Conservation (phyloP, 305 asterid genomes). For the Fraxinus greggii region DNA sequence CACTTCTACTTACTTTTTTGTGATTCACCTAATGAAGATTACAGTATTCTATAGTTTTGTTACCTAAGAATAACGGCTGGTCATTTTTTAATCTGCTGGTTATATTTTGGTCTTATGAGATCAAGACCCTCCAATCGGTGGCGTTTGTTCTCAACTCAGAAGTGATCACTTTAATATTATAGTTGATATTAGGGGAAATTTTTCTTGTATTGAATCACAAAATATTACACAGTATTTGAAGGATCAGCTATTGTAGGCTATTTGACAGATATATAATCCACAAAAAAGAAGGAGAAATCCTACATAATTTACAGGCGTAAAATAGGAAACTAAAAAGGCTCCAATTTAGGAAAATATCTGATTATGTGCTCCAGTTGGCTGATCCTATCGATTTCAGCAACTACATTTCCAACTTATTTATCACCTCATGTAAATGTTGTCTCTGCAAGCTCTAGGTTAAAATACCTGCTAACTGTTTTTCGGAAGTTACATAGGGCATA, state of each 20-base stretch:
- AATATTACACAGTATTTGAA: background rate
- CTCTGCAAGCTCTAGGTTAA: constrained; percentile 1
- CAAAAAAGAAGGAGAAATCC: background rate
- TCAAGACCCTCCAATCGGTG: background rate
- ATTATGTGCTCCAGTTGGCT: background rate
- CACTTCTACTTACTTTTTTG: constrained; percentile 1
- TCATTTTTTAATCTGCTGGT: constrained; percentile 3
- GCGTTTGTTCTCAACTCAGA: background rate
- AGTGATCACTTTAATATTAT: background rate
- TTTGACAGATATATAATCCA: background rate
- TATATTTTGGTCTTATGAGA: background rate
- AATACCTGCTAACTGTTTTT: background rate
- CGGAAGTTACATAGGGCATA: background rate
- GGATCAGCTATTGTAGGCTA: background rate
- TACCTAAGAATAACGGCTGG: background rate
- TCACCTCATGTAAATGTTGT: background rate
- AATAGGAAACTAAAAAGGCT: background rate
- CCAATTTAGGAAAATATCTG: background rate
- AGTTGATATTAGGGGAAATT: background rate
- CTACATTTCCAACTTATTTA: background rate
- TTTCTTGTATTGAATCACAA: background rate
- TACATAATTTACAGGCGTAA: background rate
- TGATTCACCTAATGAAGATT: constrained; percentile 17
- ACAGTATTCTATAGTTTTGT: constrained; percentile 8
- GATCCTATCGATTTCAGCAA: background rate